These are phyloP conservation scores for Lentinula sp. DNA, from an alignment of 768 basidiomycete genomes.

Conservation along the genomic window DNA sequence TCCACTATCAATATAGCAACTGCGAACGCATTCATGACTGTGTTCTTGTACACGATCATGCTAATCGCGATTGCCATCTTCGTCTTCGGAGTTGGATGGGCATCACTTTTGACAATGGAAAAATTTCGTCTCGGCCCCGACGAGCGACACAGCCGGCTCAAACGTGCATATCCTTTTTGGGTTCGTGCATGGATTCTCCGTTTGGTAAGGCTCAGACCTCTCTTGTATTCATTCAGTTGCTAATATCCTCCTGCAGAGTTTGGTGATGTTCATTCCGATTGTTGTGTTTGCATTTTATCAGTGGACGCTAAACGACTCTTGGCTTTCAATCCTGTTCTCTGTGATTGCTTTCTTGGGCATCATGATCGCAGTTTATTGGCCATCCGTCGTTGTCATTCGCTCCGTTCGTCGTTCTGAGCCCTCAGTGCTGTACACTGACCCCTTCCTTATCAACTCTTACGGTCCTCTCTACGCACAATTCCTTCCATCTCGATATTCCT, in stretches of 20 bases:
- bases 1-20: slow-evolving; percentile 74
- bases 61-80: slow-evolving; percentile 53
- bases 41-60: slow-evolving; percentile 72
- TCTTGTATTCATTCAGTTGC: background rate
- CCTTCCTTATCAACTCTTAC: slow-evolving; percentile 31
- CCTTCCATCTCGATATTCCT: slow-evolving; percentile 62
- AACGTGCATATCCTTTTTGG: slow-evolving; percentile 36
- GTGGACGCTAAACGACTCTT: slow-evolving; percentile 87
- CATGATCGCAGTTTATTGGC: slow-evolving; percentile 40
- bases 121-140: slow-evolving; percentile 16
- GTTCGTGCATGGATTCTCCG: slow-evolving; percentile 59
- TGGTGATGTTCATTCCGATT: slow-evolving; percentile 66
- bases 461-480: slow-evolving; percentile 65
- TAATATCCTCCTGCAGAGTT: slow-evolving; percentile 30
- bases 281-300: slow-evolving; percentile 81
- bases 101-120: slow-evolving; percentile 27
- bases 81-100: slow-evolving; percentile 48
- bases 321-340: slow-evolving; percentile 77
- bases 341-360: slow-evolving; percentile 59
- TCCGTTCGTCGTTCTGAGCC: slow-evolving; percentile 34
- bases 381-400: slow-evolving; percentile 43
- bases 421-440: slow-evolving; percentile 29
- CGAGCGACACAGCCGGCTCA: slow-evolving; percentile 13
- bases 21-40: slow-evolving; percentile 86
- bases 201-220: slow-evolving; percentile 42